A percentile compares a stretch with the other conserved stretches of the same genome.
Evolutionary conservation across 2,329 filamentous ascomycete species (phyloP).

Genomic region (Pezicula rhizophila): DNA sequence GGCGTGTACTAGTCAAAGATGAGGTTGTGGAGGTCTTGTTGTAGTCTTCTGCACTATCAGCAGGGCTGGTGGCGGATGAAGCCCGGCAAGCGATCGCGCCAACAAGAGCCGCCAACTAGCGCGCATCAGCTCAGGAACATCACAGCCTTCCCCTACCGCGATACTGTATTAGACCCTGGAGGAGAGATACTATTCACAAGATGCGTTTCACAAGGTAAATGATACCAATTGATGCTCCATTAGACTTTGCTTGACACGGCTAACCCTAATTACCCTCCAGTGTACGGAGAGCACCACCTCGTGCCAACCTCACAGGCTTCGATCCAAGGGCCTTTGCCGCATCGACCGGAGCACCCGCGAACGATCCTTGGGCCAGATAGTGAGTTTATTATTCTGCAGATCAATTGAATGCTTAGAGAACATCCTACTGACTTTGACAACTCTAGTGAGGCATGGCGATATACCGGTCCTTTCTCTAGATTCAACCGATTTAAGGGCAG

Average conservation of each 20-base stretch:
- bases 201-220: slow-evolving; percentile 27
- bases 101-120: background rate
- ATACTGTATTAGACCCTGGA: slow-evolving; percentile 11
- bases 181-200: slow-evolving; percentile 12
- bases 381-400: slow-evolving; percentile 33
- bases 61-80: background rate
- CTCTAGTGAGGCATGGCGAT: slow-evolving; percentile 92
- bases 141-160: slow-evolving; percentile 1
- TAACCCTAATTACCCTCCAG: slow-evolving; percentile 17
- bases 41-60: background rate
- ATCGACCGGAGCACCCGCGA: slow-evolving; percentile 54
- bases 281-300: slow-evolving; percentile 27
- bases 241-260: background rate
- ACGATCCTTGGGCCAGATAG: slow-evolving; percentile 63
- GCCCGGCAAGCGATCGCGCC: background rate
- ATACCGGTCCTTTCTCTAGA: slow-evolving; percentile 80
- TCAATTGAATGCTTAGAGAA: background rate
- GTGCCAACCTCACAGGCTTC: slow-evolving; percentile 85
- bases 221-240: slow-evolving; percentile 4
- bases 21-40: background rate
- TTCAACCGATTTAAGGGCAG: slow-evolving; percentile 81
- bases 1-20: background rate
- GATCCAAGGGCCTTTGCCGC: slow-evolving; percentile 74
- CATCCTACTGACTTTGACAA: slow-evolving; percentile 45
- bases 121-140: background rate